Evolutionary conservation across 2,329 filamentous ascomycete genomes (phyloP), one percentile per base, ranked within the genome.

Genomic region (Pseudogymnoascus sp.): DNA sequence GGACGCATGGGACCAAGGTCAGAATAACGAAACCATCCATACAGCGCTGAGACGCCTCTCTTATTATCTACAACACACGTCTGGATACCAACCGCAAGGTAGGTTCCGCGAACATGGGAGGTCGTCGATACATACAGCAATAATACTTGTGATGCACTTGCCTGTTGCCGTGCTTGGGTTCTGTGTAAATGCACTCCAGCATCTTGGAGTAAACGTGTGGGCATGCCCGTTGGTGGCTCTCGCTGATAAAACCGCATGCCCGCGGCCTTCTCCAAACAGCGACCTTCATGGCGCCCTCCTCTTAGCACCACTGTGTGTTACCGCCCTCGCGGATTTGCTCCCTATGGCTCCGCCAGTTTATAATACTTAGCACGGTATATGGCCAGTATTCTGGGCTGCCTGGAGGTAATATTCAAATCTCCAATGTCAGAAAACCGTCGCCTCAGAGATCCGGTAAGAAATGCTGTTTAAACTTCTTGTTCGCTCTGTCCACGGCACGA

Each of bases 391-490:
- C 28, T 14, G 47, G 25, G n/a, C n/a, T 14, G 28, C 9, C 28
- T 12, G 25, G 43, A 20, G 47, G 47, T 33, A 20, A 30, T 54
- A 28, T 33, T 54, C 16, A 50, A 50, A 54, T 54, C 5, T 33
- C 28, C 47, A 9, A 33, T 7, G 33, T 54, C 28, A 14, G 8
- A 25, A 54, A 54, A 16, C 9, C 5, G 12, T 30, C 14, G 16
- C 7, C 60, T 88, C 78, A 96, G 12, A 96, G 73, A 65, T 89
- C 86, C 57, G 86, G 81, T 65, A 92, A 78, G 69, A 90, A 91
- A 71, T 93, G 92, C 71, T 84, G 81, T 75, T 94, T 96, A 75
- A 96, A 96, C 76, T 96, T 97, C 76, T 86, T 91, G 69, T 89
- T 96, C 57, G 92, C 90, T 20, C 94, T 80, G 72, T 97, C 93